A percentile compares a stretch with the other conserved stretches of the same genome.
Conservation (phyloP, 257 asterid species). For the Ophiorrhiza pumila region DNA sequence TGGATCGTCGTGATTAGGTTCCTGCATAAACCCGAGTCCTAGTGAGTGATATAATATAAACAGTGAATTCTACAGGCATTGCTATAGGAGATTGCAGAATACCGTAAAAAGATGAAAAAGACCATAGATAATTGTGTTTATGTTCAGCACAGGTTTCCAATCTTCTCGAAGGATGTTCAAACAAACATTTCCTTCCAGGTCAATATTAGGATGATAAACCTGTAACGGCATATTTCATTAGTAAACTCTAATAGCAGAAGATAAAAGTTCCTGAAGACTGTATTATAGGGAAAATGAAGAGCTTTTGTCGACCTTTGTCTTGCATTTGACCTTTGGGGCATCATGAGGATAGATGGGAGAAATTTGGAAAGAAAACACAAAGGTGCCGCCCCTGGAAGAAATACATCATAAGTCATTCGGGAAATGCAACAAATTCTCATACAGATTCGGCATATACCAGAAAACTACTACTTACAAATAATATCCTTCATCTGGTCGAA, state of each 20-base stretch:
- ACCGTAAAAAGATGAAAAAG: constrained; percentile 94
- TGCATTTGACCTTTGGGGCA: constrained; percentile 98
- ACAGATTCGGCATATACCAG: not conserved
- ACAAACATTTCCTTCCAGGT: constrained; percentile 95
- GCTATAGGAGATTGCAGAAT: constrained; percentile 7
- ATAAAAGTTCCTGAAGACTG: not conserved
- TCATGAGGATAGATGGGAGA: constrained; percentile 97
- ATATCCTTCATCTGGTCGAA: constrained; percentile 90
- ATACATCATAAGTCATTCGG: not conserved
- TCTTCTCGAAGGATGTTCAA: constrained; percentile 98
- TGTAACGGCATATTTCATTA: constrained; percentile 24
- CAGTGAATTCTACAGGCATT: too few species aligned
- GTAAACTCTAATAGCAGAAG: not conserved
- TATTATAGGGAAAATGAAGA: constrained; percentile 1
- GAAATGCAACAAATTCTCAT: not conserved
- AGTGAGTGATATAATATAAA: constrained; percentile 28
- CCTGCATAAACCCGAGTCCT: constrained; percentile 40
- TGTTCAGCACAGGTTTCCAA: constrained; percentile 97
- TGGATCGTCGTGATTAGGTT: constrained; percentile 97
- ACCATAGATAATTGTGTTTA: constrained; percentile 86
- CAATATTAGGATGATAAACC: constrained; percentile 98
- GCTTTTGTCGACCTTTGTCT: constrained; percentile 70
- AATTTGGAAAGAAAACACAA: constrained; percentile 83
- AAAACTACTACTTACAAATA: constrained; percentile 50
- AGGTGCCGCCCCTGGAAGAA: constrained; percentile 66